Base-by-base conservation (phyloP, 768 basidiomycete species). In the Russula abietina region DNA sequence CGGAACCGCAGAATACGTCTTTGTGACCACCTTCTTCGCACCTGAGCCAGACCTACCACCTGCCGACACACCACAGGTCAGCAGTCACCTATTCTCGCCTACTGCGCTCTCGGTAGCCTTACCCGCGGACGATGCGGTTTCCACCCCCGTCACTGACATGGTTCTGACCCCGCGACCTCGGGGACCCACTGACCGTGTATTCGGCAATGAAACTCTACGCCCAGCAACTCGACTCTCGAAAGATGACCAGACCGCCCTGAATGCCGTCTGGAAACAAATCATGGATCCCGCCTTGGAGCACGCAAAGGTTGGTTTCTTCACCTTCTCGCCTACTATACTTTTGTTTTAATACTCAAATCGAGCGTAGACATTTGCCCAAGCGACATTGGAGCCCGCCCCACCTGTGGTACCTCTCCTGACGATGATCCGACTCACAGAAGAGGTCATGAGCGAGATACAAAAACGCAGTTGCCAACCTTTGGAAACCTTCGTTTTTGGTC, bases 251-350 rank as follows among this genome's bases (percentile, higher is more conserved):
- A 76, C 80, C 11, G 79, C 75, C 12, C 74, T 88, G 33, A 83
- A 85, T 68, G 76, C 76, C 2, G 77, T 91, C 12, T 99, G 95
- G 94, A 96, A 93, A 73, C 89, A 91, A 70, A 83, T 97, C 45
- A 84, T 97, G 75, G 95, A 96, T 66, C 93, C 97, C 1, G 89
- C 90, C 5, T 75, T 96, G 62, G 89, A 91, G 59, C 97, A 96
- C 71, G 84, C 83, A 66, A 84, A 90, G 76, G 93, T 84, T 71
- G 41, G 43, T 78, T 73, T 17, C 39, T 26, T 30, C 59, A n/a
- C 33, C n/a, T 49, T 36, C 39, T 36, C 28, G 5, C 51, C 8
- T 38, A 16, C 14, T 36, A 36, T 36, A 36, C 36, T 36, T 16
- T 46, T 14, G n/a, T n/a, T 2, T 39, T 22, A 16, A 46, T 48